Conservation (phyloP, 2,329 filamentous ascomycete genomes). For the Alternaria postmessia region DNA sequence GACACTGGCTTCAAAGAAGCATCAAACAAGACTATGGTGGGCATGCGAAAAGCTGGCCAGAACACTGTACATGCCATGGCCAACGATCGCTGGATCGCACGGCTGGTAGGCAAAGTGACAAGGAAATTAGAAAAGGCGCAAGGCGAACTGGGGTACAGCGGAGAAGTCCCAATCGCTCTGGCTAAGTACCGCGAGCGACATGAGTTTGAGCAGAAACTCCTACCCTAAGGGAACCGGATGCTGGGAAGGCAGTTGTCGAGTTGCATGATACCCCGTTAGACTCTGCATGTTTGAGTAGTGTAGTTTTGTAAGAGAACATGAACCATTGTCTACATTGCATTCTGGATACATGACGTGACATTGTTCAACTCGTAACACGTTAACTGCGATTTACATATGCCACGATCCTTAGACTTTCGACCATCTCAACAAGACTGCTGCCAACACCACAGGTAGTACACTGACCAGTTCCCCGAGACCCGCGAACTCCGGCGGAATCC, state of each 20-base stretch:
- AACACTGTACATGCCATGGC: constrained; percentile 54
- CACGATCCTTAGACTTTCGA: constrained; percentile 18
- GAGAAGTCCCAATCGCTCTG: constrained; percentile 56
- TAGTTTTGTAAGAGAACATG: background rate
- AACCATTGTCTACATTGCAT: background rate
- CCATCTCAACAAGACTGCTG: constrained; percentile 60
- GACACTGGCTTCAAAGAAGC: constrained; percentile 43
- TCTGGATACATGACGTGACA: background rate
- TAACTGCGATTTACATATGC: background rate
- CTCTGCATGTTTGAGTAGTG: background rate
- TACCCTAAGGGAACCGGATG: constrained; percentile 27
- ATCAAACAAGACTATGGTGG: constrained; percentile 52
- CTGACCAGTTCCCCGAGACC: constrained; percentile 78
- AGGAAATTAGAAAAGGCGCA: constrained; percentile 58
- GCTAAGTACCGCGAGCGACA: constrained; percentile 49
- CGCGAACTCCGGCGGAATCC: constrained; percentile 71
- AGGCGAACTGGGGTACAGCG: constrained; percentile 62
- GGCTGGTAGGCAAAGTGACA: constrained; percentile 61
- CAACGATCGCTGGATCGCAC: constrained; percentile 65
- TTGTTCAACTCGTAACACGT: background rate
- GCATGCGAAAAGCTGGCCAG: constrained; percentile 58
- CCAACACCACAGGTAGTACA: constrained; percentile 72
- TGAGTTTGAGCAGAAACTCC: constrained; percentile 46
- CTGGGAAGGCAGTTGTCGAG: background rate
- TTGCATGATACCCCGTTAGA: constrained; percentile 10